A percentile compares a stretch with the other conserved stretches of the same genome.
These are phyloP conservation scores for Ophiostoma sp. DNA, from an alignment of 2,329 filamentous ascomycete species.

Conservation along the genomic window DNA sequence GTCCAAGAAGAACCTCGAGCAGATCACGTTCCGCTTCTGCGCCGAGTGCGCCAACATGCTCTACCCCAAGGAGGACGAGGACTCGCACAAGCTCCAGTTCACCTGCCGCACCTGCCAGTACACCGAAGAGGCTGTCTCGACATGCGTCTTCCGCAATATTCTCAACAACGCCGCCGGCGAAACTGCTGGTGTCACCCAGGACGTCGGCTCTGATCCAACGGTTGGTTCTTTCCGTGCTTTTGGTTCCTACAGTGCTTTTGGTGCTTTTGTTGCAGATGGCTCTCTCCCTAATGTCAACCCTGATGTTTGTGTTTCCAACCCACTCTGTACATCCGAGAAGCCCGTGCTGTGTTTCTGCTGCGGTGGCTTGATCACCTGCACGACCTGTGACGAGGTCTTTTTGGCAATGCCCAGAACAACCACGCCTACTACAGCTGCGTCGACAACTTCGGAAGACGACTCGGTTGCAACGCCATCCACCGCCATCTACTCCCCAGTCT, in stretches of 20 bases:
- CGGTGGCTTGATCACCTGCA: slow-evolving; percentile 41
- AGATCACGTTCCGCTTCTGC: slow-evolving; percentile 96
- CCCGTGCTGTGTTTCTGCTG: slow-evolving; percentile 44
- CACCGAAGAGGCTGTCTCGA: slow-evolving; percentile 76
- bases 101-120: slow-evolving; percentile 94
- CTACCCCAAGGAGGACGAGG: slow-evolving; percentile 90
- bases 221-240: slow-evolving; percentile 58
- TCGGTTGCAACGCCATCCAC: neutral
- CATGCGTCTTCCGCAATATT: slow-evolving; percentile 93
- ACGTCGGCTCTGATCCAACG: slow-evolving; percentile 96
- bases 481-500: neutral
- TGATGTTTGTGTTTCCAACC: neutral
- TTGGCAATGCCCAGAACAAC: neutral
- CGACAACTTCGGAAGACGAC: neutral
- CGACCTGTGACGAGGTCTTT: slow-evolving; percentile 18
- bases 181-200: slow-evolving; percentile 93
- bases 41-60: slow-evolving; percentile 98
- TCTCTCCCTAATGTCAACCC: slow-evolving; percentile 15
- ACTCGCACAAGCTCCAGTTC: slow-evolving; percentile 80
- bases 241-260: slow-evolving; percentile 39
- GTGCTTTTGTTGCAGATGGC: slow-evolving; percentile 16
- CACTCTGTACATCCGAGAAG: neutral
- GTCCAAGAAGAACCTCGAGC: slow-evolving; percentile 56
- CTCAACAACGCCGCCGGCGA: slow-evolving; percentile 88
- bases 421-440: neutral